Evolutionary conservation across 169 alveolate species (phyloP).

Genomic region (Eimeria sp.): DNA sequence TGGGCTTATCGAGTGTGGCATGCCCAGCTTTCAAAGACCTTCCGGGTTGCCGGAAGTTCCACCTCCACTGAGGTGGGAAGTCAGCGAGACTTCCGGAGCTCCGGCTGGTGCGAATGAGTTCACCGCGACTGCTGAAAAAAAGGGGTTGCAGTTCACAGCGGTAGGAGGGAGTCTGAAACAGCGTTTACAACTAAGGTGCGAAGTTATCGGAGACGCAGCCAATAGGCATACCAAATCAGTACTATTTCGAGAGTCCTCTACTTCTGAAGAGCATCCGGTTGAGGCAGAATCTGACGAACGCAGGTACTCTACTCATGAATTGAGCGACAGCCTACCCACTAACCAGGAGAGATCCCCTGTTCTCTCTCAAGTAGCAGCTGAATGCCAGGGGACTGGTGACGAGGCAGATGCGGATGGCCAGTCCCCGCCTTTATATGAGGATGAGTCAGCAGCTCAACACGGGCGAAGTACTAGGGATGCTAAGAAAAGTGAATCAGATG

Average conservation of each 20-base stretch:
- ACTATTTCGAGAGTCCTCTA: background rate
- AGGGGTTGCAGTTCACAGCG: slow-evolving; percentile 25
- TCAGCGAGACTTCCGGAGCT: background rate
- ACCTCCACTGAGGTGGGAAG: slow-evolving; percentile 42
- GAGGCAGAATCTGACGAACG: background rate
- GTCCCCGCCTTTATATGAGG: background rate
- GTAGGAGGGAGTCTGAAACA: slow-evolving; percentile 59
- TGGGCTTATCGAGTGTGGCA: background rate
- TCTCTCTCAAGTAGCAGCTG: background rate
- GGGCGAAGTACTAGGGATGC: background rate
- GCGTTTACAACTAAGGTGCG: slow-evolving; percentile 61
- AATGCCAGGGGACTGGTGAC: background rate
- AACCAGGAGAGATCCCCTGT: background rate
- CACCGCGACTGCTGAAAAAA: background rate
- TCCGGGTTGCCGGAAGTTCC: background rate
- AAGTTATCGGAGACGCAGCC: slow-evolving; percentile 28
- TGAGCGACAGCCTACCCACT: background rate
- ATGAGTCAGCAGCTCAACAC: background rate
- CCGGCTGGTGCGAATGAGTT: background rate
- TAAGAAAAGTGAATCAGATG: background rate
- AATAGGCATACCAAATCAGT: background rate
- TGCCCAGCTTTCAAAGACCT: background rate
- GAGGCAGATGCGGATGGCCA: background rate
- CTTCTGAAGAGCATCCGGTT: background rate
- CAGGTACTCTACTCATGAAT: background rate